Evolutionary conservation across 2,329 filamentous ascomycete genomes (phyloP), one percentile per base, ranked within the genome.

Genomic region (Monosporascus cannonballus): DNA sequence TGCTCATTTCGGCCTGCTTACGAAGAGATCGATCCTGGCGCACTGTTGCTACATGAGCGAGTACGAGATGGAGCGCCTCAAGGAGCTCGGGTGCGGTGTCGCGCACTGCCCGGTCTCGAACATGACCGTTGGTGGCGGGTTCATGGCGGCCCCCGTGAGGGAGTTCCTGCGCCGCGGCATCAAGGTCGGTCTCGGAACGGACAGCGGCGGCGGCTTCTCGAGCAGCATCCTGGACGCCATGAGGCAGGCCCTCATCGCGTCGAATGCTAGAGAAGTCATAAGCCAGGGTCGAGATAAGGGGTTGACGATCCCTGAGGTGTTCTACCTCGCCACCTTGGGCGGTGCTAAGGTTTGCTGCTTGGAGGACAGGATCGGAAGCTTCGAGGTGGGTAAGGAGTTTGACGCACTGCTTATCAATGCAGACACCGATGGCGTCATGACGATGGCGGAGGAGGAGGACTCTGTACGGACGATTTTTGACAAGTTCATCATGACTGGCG

Each of bases 101-200:
- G 81, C 83, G 0, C 84, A 87, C 60, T 87, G 84, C 53, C 84
- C 84, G 0, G 76, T 83, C 1, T 74, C 82, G 9, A 87, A 86
- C 64, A 85, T 84, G 69, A 84, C 80, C 0, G 75, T 81, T 0
- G 79, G 80, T 2, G 80, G 77, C 17, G 84, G 80, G 20, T 84
- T 81, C 67, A 83, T 84, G 82, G 77, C 77, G 0, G 82, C 81
- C 0, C 81, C 78, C 0, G 70, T 87, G 6, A 73, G 80, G 1
- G 75, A 81, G 24, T 84, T 85, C 50, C 68, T 87, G 5, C 65
- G 71, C 1, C 69, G 72, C 2, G 81, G 76, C 1, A 79, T 87
- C 62, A 84, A 85, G 54, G 81, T 87, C n/a, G 84, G 84, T 0
- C 67, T 87, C 0, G 84, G 84, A 0, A 87, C 84, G 0, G 84